Conservation (phyloP, 129 eudicot species). For the Daucus carota region DNA sequence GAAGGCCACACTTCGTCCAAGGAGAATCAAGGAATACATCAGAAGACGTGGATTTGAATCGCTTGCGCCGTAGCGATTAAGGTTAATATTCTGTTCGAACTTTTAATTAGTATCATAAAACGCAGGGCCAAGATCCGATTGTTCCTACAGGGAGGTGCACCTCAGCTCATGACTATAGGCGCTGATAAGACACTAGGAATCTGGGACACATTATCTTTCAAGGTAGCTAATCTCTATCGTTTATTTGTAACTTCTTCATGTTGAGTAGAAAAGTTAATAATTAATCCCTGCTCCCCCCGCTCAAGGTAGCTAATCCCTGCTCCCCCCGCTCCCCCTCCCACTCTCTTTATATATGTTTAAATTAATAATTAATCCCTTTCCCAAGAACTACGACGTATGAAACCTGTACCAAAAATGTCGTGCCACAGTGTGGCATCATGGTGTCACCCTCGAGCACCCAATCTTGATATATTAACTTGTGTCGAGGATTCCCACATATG, state of each 20-base stretch:
- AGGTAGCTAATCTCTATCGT: conserved; percentile 39
- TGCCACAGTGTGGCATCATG: conserved; percentile 99
- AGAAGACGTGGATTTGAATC: too few relatives aligned
- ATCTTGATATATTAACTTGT: conserved; percentile 94
- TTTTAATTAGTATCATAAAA: too few relatives aligned
- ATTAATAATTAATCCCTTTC: conserved; percentile 10
- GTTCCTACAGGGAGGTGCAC: too few relatives aligned
- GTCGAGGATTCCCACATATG: conserved; percentile 97
- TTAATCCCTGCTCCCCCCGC: too few relatives aligned
- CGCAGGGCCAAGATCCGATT: too few relatives aligned
- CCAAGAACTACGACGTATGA: conserved; percentile 90
- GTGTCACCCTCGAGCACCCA: conserved; percentile 99
- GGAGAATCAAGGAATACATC: too few relatives aligned
- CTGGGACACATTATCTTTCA: conserved; percentile 93
- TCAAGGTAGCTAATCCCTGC: too few relatives aligned
- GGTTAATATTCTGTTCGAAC: too few relatives aligned
- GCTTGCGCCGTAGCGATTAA: too few relatives aligned
- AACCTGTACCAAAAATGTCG: conserved; percentile 91
- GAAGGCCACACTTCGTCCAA: too few relatives aligned
- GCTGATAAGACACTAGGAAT: conserved; percentile 97
- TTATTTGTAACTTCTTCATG: conserved; percentile 8
- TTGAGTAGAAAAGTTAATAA: not conserved
- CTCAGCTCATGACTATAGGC: conserved; percentile 95
- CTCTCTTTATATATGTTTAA: not conserved
- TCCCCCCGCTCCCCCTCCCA: too few relatives aligned